Conservation (phyloP, 495 filamentous ascomycete genomes). For the Bathelium albidoporum region DNA sequence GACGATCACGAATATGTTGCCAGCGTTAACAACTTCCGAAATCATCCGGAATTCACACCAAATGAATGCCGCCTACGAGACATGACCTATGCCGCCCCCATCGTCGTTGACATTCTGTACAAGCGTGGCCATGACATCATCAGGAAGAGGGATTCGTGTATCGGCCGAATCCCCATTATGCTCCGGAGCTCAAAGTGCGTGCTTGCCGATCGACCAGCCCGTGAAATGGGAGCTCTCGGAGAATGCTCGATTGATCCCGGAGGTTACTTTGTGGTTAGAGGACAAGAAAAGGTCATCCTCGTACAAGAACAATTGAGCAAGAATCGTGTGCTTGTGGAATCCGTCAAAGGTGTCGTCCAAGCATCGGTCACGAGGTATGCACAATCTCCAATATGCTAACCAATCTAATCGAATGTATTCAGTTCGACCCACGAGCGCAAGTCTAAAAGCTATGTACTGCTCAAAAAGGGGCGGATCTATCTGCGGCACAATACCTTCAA, state of each 20-base stretch:
- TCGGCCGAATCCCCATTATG: conserved; percentile 94
- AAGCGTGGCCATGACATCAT: conserved; percentile 63
- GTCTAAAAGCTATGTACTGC: conserved; percentile 87
- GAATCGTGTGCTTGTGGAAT: conserved; percentile 95
- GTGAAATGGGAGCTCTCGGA: conserved; percentile 74
- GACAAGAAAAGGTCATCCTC: conserved; percentile 92
- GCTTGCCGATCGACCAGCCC: conserved; percentile 65
- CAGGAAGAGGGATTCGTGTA: conserved; percentile 56
- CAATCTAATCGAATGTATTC: neutral
- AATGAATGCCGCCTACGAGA: conserved; percentile 94
- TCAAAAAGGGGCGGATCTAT: conserved; percentile 82
- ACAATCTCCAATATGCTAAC: neutral
- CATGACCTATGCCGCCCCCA: conserved; percentile 87
- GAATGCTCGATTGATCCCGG: conserved; percentile 95
- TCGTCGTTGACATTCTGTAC: conserved; percentile 82
- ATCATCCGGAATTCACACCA: conserved; percentile 48
- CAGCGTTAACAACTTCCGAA: conserved; percentile 38
- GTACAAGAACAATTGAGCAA: conserved; percentile 98
- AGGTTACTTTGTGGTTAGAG: conserved; percentile 84
- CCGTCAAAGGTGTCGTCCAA: conserved; percentile 82
- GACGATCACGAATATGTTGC: conserved; percentile 48
- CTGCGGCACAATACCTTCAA: conserved; percentile 87
- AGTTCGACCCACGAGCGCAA: conserved; percentile 96
- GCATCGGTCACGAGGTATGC: conserved; percentile 63
- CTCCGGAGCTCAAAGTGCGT: conserved; percentile 88